These are phyloP conservation scores for Xylaria curta DNA, from an alignment of 495 filamentous ascomycete species.

Conservation along the genomic window DNA sequence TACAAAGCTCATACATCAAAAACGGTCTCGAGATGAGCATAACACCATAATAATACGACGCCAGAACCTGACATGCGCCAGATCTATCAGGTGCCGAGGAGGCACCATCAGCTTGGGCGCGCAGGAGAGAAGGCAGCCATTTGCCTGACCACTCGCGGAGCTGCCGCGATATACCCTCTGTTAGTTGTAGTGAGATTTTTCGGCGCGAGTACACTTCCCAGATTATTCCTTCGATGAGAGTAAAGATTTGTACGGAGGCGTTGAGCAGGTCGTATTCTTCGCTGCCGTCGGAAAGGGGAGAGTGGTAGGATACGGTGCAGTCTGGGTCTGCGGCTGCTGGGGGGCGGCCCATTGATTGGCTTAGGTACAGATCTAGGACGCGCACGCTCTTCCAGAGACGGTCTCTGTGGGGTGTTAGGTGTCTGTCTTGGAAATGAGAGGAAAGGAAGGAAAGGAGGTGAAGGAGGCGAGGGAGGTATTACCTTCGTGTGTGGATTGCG, in stretches of 20 bases:
- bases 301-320: conserved; percentile 54
- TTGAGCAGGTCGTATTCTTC: conserved; percentile 52
- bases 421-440: no score
- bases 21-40: conserved; percentile 55
- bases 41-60: conserved; percentile 55
- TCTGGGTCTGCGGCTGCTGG: conserved; percentile 66
- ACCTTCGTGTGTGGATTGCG: conserved; percentile 49
- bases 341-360: conserved; percentile 64
- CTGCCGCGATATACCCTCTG: conserved; percentile 53
- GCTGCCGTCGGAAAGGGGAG: conserved; percentile 34
- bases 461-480: no score
- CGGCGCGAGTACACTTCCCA: conserved; percentile 52
- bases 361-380: conserved; percentile 66
- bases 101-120: no score
- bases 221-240: conserved; percentile 50
- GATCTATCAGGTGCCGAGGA: conserved; percentile 9
- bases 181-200: conserved; percentile 53
- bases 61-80: conserved; percentile 51
- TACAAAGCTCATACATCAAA: conserved; percentile 54
- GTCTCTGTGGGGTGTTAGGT: conserved; percentile 50
- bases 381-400: conserved; percentile 67
- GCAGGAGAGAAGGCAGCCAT: conserved; percentile 44
- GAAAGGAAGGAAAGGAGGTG: no score
- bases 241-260: conserved; percentile 51
- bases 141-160: conserved; percentile 52